Evolutionary conservation across 2,329 filamentous ascomycete genomes (phyloP), one percentile per base, ranked within the genome.

Genomic region (Bretziella fagacearum): DNA sequence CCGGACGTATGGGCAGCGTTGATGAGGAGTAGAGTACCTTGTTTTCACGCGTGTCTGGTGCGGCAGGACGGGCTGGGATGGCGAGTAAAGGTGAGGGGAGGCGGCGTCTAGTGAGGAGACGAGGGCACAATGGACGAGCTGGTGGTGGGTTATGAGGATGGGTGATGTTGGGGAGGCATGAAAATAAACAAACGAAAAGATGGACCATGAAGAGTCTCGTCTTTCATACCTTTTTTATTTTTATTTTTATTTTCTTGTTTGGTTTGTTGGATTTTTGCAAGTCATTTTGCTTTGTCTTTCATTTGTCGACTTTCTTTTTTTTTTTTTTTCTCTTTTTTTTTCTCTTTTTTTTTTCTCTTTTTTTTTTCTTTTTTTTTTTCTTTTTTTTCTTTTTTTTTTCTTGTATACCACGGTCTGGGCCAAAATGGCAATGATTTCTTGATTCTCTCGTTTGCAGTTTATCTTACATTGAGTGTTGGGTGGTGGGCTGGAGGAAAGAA

Each of bases 1-100:
- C 35, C 11, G 44, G 61, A 23, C 57, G 63, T 51, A 74, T 74
- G 71, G 65, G 65, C 46, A 70, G 69, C 53, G 58, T 76, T 52
- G 66, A 73, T 47, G 72, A 76, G 58, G 72, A 75, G 59, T 72
- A 65, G 63, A 45, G 45, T 43, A 32, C 17, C 29, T 23, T 46
- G 8, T n/a, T 43, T 22, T 22, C 25, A 7, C n/a, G 29, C 32
- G 27, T 47, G 6, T 32, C 41, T 22, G 15, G 26, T 4, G 15
- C n/a, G 27, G 27, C 26, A n/a, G 10, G n/a, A 4, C 6, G 4
- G 25, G 29, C 11, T 10, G 20, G 10, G 23, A 27, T n/a, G 11
- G 23, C 10, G n/a, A 42, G 25, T 26, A 23, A 13, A 15, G 40
- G 25, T 42, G 23, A n/a, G 25, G n/a, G 17, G 40, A 23, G 30